Evolutionary conservation across 495 filamentous ascomycete species (phyloP), one percentile per base, ranked within the genome.

Genomic region (Xylaria intraflava): DNA sequence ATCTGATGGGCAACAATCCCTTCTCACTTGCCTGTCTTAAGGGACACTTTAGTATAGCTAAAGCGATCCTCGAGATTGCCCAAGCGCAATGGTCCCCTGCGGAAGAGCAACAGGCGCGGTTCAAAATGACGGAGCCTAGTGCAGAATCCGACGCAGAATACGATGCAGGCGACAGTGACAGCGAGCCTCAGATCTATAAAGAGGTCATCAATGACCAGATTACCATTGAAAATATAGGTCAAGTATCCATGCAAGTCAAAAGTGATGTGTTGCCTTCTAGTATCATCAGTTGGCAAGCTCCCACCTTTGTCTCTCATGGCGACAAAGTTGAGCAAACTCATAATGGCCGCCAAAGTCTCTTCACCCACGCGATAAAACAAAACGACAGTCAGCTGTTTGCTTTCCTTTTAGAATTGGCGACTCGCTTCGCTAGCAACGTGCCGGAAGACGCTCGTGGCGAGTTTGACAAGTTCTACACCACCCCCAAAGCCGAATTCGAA

Each of bases 141-240:
- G 64, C 74, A 3, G 52, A 55, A 14, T 48, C 52, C 27, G n/a
- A 51, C 20, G 59, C 67, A 1, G 62, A 72, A 7, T 62, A 62
- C 0, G 66, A 65, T 14, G 61, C 49, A 7, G 61, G 55, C 35
- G 52, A 64, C 35, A 61, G 57, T 6, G 65, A 65, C n/a, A 61
- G 57, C 39, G 69, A 68, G n/a, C 76, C 72, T 14, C 68, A 66
- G n/a, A 70, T 80, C 19, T 70, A 82, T 35, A 56, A 66, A 19
- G 69, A 79, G 44, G 66, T 72, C n/a, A 62, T 87, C 24, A 75
- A 83, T 49, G 77, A 79, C 12, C 67, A 76, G 16, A 88, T 84
- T 62, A 91, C 86, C 0, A 74, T 88, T 50, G 85, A 90, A 3
- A 80, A 87, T 56, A 68, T 90, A 31, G 86, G 84, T 1, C 76